phyloP scores from a whole-genome alignment of 495 filamentous ascomycete species.

The Collariella sp. region DNA sequence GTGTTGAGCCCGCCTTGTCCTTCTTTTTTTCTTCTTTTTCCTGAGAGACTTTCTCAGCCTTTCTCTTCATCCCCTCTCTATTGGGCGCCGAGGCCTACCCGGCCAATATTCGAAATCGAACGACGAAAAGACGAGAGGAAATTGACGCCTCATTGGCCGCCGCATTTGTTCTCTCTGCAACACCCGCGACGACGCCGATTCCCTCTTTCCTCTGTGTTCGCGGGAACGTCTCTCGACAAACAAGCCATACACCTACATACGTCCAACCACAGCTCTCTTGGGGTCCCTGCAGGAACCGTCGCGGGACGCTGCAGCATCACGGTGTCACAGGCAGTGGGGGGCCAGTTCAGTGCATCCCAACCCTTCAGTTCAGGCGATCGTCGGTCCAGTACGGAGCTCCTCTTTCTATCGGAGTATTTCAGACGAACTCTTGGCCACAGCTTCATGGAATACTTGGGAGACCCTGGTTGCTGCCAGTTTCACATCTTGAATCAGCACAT shows the following conservation, averaged over 20 bases:
- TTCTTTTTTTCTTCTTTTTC: slow-evolving; percentile 10
- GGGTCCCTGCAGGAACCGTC: slow-evolving; percentile 5
- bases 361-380: background rate
- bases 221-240: no score
- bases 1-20: background rate
- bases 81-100: background rate
- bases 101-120: background rate
- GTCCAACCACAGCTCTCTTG: slow-evolving; percentile 7
- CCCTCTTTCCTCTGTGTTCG: background rate
- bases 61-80: slow-evolving; percentile 22
- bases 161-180: background rate
- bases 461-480: background rate
- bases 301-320: slow-evolving; percentile 23
- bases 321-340: background rate
- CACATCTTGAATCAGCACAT: background rate
- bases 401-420: background rate
- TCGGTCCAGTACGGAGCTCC: background rate
- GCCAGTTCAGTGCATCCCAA: background rate
- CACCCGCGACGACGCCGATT: background rate
- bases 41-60: no score
- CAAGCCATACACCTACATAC: no score
- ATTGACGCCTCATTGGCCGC: slow-evolving; percentile 12
- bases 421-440: slow-evolving; percentile 6
- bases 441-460: background rate
- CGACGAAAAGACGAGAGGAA: background rate